These are phyloP conservation scores for Aspergillus novofumigatus DNA, from an alignment of 2,329 filamentous ascomycete species.

Conservation along the genomic window DNA sequence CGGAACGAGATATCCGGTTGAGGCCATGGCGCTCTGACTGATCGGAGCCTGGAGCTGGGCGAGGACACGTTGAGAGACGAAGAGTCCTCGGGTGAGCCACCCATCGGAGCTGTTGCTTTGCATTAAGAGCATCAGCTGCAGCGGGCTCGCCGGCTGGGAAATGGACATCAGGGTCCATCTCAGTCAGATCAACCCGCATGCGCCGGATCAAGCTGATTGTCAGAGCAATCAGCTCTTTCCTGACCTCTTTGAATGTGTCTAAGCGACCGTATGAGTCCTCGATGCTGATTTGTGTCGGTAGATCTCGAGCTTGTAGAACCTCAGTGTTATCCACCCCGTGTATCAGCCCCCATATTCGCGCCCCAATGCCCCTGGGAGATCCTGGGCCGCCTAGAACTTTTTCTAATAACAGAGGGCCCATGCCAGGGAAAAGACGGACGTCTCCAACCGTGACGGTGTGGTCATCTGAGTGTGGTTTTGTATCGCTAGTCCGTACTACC, in stretches of 20 bases:
- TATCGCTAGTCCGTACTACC: background rate
- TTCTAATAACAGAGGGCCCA: conserved; percentile 64
- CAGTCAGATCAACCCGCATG: conserved; percentile 72
- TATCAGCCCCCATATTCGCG: conserved; percentile 70
- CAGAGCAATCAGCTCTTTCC: conserved; percentile 64
- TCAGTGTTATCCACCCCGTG: conserved; percentile 75
- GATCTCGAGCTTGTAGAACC: conserved; percentile 65
- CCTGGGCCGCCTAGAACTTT: conserved; percentile 67
- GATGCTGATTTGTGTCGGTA: conserved; percentile 87
- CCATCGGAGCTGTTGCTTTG: conserved; percentile 53
- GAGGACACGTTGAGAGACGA: conserved; percentile 71
- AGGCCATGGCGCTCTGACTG: conserved; percentile 56
- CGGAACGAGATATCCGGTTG: conserved; percentile 71
- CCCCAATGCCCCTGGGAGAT: conserved; percentile 65
- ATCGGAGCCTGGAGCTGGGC: conserved; percentile 49
- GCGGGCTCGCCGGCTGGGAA: background rate
- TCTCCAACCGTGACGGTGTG: conserved; percentile 61
- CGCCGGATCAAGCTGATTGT: conserved; percentile 67
- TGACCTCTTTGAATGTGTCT: conserved; percentile 59
- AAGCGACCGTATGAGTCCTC: conserved; percentile 84
- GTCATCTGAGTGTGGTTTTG: conserved; percentile 25
- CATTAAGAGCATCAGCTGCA: conserved; percentile 18
- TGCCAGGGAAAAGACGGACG: conserved; percentile 58
- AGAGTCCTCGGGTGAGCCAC: conserved; percentile 75
- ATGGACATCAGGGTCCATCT: conserved; percentile 41